Percentiles rank a stretch among this genome's conserved stretches.
phyloP scores from a whole-genome alignment of 2,329 filamentous ascomycete genomes.

The Penicillium sp. region DNA sequence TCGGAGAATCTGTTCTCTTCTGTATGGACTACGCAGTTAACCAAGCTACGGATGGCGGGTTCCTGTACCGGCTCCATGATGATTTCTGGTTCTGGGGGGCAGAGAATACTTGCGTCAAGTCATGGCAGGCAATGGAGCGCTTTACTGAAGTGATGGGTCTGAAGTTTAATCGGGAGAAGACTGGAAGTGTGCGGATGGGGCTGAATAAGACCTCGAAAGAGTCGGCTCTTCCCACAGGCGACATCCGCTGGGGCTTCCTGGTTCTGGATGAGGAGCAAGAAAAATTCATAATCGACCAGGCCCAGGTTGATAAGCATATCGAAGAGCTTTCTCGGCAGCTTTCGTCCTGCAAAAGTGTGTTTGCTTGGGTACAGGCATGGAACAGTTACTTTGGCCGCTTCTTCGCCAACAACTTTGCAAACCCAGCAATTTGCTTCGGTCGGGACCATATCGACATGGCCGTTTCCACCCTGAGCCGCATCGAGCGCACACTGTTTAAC shows the following conservation, averaged over 20 bases:
- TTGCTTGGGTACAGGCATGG: constrained; percentile 60
- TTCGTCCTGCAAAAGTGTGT: constrained; percentile 53
- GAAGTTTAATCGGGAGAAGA: constrained; percentile 58
- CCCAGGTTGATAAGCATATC: constrained; percentile 59
- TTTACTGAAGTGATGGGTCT: constrained; percentile 59
- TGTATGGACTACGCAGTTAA: constrained; percentile 66
- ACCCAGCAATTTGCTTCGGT: constrained; percentile 55
- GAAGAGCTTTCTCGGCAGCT: constrained; percentile 60
- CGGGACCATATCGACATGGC: constrained; percentile 56
- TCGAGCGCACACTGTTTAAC: constrained; percentile 53
- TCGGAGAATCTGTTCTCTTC: constrained; percentile 62
- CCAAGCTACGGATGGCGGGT: constrained; percentile 51
- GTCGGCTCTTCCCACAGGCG: constrained; percentile 48
- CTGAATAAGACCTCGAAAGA: constrained; percentile 10
- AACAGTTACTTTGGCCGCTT: constrained; percentile 59
- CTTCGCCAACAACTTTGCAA: constrained; percentile 58
- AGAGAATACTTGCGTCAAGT: constrained; percentile 52
- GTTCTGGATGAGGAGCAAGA: constrained; percentile 53
- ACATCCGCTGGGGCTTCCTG: constrained; percentile 61
- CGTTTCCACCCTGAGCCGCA: constrained; percentile 51
- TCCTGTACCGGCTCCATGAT: constrained; percentile 63
- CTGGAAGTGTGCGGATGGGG: constrained; percentile 50
- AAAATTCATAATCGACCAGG: constrained; percentile 59
- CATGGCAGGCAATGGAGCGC: constrained; percentile 58
- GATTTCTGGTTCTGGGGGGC: constrained; percentile 67